Conservation (phyloP, 1,284 basidiomycete genomes). For the Rhodotorula sp. region DNA sequence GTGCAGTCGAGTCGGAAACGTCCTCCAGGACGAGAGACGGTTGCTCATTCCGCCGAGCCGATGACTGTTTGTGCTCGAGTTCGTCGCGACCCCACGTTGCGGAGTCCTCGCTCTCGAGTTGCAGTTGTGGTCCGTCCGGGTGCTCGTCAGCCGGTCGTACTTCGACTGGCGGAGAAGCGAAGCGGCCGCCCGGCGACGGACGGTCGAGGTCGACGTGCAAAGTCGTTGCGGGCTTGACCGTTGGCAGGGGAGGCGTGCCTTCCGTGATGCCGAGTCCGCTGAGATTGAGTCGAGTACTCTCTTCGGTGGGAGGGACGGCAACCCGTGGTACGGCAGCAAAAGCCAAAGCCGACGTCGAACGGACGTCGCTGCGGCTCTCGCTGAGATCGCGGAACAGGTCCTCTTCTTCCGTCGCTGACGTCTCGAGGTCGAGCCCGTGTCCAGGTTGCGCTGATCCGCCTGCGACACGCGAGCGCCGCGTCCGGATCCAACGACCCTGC, state of each 20-base stretch:
- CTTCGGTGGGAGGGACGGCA: neutral
- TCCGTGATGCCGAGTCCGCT: slow-evolving; percentile 34
- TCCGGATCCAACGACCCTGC: slow-evolving; percentile 77
- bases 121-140: neutral
- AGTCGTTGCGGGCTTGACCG: neutral
- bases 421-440: neutral
- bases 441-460: neutral
- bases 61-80: neutral
- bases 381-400: slow-evolving; percentile 36
- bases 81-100: slow-evolving; percentile 18
- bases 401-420: slow-evolving; percentile 17
- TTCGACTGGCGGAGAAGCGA: slow-evolving; percentile 18
- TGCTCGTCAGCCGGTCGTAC: neutral
- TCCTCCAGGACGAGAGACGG: slow-evolving; percentile 44
- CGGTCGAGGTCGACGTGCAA: neutral
- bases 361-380: slow-evolving; percentile 8
- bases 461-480: slow-evolving; percentile 3
- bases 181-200: slow-evolving; percentile 17
- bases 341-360: neutral
- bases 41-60: slow-evolving; percentile 28
- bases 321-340: neutral
- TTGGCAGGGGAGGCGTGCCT: slow-evolving; percentile 24
- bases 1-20: slow-evolving; percentile 18
- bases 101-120: slow-evolving; percentile 26
- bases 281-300: slow-evolving; percentile 2